Evolutionary conservation across 441 rosid genomes (phyloP).

Genomic region (Breynia disticha): DNA sequence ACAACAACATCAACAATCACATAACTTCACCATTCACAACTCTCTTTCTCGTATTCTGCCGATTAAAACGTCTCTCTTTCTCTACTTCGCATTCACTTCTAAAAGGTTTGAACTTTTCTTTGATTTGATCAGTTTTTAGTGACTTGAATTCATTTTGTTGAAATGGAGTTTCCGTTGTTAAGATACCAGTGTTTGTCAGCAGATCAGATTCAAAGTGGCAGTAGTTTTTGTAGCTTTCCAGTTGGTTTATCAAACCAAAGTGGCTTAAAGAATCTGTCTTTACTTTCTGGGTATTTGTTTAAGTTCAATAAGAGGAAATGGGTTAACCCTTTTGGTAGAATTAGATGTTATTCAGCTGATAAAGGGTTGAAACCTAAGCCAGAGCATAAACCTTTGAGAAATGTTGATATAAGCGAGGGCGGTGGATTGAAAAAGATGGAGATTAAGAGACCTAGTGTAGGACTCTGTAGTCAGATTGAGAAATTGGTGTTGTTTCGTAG

Average conservation of each 20-base stretch:
- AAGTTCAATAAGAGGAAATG: slow-evolving; percentile 31
- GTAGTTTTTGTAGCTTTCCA: slow-evolving; percentile 21
- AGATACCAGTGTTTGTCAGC: slow-evolving; percentile 35
- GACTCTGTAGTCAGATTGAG: slow-evolving; percentile 71
- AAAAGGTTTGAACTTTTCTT: slow-evolving; percentile 11
- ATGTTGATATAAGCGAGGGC: slow-evolving; percentile 16
- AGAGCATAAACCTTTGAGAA: slow-evolving; percentile 32
- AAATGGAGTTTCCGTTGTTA: slow-evolving; percentile 56
- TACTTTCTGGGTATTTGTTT: slow-evolving; percentile 33
- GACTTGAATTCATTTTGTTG: neutral
- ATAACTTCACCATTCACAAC: neutral
- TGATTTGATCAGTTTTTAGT: neutral
- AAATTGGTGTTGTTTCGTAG: slow-evolving; percentile 50
- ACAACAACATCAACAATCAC: neutral
- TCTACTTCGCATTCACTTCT: too few relatives aligned
- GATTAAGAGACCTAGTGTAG: slow-evolving; percentile 29
- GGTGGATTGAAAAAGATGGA: slow-evolving; percentile 17
- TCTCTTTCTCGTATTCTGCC: slow-evolving; percentile 9
- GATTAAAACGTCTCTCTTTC: slow-evolving; percentile 1
- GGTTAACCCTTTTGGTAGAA: slow-evolving; percentile 28
- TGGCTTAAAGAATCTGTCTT: slow-evolving; percentile 14
- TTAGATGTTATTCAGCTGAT: slow-evolving; percentile 41
- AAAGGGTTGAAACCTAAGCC: slow-evolving; percentile 48
- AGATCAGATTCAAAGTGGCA: slow-evolving; percentile 24
- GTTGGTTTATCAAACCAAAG: slow-evolving; percentile 17